These are phyloP conservation scores for Backusella morwellensis DNA, from an alignment of 192 early-diverging fungal genomes.

Conservation along the genomic window DNA sequence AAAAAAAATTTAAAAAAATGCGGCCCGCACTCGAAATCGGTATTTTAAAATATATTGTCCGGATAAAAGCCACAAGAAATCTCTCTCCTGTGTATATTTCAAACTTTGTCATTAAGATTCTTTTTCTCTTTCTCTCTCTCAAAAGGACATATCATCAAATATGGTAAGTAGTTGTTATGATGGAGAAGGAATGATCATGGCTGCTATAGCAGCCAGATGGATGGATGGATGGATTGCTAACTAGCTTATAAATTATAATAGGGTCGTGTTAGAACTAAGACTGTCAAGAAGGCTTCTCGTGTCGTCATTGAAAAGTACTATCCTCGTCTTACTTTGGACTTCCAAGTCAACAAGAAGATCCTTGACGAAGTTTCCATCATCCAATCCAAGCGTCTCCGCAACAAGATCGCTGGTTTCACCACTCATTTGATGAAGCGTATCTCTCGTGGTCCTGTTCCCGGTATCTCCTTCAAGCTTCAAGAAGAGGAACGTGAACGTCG, in stretches of 20 bases:
- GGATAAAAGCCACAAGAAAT: neutral
- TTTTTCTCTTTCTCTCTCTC: slow-evolving; percentile 6
- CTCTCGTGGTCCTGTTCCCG: slow-evolving; percentile 96
- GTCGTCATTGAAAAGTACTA: slow-evolving; percentile 99
- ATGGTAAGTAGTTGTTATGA: slow-evolving; percentile 6
- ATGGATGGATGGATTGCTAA: slow-evolving; percentile 6
- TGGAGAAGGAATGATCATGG: neutral
- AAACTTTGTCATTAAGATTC: neutral
- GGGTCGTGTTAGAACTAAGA: slow-evolving; percentile 99
- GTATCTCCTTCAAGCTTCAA: slow-evolving; percentile 99
- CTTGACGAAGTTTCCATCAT: slow-evolving; percentile 97
- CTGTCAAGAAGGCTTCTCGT: slow-evolving; percentile 99
- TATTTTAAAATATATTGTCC: neutral
- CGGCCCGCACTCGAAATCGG: neutral
- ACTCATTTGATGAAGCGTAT: slow-evolving; percentile 99
- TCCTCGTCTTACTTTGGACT: slow-evolving; percentile 96
- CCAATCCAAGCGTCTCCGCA: slow-evolving; percentile 97
- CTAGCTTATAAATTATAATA: slow-evolving; percentile 23
- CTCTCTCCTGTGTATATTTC: neutral
- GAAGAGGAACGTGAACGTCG: slow-evolving; percentile 99
- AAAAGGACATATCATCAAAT: slow-evolving; percentile 13
- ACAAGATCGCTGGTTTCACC: slow-evolving; percentile 99
- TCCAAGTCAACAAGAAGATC: slow-evolving; percentile 99
- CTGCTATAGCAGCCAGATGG: neutral
- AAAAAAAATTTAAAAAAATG: neutral